Evolutionary conservation across 495 filamentous ascomycete genomes (phyloP).

Genomic region (Talaromyces liani): DNA sequence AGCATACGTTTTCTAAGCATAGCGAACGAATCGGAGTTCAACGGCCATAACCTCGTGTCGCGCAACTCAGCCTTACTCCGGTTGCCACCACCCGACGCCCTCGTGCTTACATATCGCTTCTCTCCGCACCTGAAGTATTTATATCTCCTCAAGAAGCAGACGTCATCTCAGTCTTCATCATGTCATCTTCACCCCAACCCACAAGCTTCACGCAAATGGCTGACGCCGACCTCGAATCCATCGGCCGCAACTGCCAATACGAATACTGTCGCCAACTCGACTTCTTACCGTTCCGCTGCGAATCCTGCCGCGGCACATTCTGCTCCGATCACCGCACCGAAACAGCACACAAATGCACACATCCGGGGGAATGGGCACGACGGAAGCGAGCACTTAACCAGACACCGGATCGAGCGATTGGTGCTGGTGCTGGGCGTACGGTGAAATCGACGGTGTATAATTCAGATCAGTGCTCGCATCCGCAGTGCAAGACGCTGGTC

Average conservation of each 20-base stretch:
- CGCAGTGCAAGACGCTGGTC: constrained; percentile 76
- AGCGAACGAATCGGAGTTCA: not conserved
- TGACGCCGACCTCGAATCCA: constrained; percentile 66
- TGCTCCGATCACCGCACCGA: constrained; percentile 95
- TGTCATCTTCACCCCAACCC: not conserved
- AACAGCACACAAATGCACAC: constrained; percentile 69
- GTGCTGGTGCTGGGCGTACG: constrained; percentile 8
- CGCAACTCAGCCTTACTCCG: not conserved
- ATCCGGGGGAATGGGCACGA: constrained; percentile 81
- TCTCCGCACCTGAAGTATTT: not conserved
- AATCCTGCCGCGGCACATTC: constrained; percentile 78
- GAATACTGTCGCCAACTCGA: constrained; percentile 88
- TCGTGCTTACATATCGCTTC: not conserved
- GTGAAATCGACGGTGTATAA: constrained; percentile 51
- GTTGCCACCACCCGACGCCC: not conserved
- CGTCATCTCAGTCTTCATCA: not conserved
- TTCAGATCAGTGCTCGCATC: constrained; percentile 65
- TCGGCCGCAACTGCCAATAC: constrained; percentile 88
- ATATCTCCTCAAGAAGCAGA: not conserved
- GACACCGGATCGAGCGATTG: constrained; percentile 14
- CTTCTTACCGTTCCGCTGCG: constrained; percentile 93
- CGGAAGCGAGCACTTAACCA: constrained; percentile 37
- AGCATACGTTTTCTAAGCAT: not conserved
- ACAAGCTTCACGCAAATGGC: constrained; percentile 45
- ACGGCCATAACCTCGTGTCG: not conserved